A percentile compares a stretch with the other conserved stretches of the same genome.
Evolutionary conservation across 805 yeast genomes (phyloP).

Genomic region (Starmerella kuoi): DNA sequence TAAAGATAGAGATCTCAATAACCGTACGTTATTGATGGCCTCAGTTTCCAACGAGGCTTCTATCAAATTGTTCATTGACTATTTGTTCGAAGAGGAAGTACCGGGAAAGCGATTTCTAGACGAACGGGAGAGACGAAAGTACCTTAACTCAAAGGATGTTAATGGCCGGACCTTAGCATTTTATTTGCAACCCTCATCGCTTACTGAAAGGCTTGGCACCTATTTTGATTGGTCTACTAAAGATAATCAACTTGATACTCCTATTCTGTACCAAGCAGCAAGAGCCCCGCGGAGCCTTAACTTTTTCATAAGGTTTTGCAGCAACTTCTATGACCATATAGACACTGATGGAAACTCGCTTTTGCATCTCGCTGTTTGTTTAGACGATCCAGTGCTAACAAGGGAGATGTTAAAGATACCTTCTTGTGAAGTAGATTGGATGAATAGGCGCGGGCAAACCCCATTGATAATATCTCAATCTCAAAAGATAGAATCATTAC

Average conservation of each 20-base stretch:
- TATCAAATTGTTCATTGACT: constrained; percentile 37
- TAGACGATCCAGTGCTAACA: constrained; percentile 19
- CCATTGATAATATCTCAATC: constrained; percentile 32
- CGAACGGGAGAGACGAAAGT: constrained; percentile 23
- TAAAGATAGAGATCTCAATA: constrained; percentile 45
- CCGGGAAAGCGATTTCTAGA: neutral
- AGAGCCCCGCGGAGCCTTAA: neutral
- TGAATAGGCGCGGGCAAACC: constrained; percentile 46
- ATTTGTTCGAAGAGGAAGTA: constrained; percentile 33
- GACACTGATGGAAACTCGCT: constrained; percentile 67
- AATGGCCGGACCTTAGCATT: constrained; percentile 59
- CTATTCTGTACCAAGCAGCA: constrained; percentile 52
- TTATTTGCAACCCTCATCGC: constrained; percentile 44
- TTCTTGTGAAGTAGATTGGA: constrained; percentile 44
- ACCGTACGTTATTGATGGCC: constrained; percentile 45
- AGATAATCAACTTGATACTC: constrained; percentile 63
- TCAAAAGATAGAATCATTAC: constrained; percentile 8
- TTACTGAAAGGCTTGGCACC: constrained; percentile 44
- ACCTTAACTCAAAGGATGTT: constrained; percentile 41
- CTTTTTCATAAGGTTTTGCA: neutral
- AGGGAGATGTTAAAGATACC: constrained; percentile 19
- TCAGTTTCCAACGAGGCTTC: constrained; percentile 48
- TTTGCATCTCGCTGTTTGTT: constrained; percentile 54
- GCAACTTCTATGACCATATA: constrained; percentile 39
- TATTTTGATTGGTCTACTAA: constrained; percentile 55